Percentiles rank a stretch among this genome's conserved stretches.
Conservation (phyloP, 164 flowering plant species). For the Vitis rupestris region DNA sequence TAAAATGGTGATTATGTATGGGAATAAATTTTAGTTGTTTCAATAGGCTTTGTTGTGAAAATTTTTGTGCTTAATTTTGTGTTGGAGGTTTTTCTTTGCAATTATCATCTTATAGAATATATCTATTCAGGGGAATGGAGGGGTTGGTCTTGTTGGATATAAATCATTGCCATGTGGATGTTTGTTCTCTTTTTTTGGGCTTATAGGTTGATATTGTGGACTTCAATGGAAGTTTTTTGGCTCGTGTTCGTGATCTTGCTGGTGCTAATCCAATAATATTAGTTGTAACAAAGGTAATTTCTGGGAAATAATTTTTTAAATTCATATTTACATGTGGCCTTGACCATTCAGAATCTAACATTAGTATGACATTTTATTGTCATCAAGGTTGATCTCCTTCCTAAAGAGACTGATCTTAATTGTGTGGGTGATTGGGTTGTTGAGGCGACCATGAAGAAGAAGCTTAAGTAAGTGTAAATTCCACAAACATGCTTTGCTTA, state of each 20-base stretch:
- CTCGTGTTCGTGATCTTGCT: conserved; percentile 87
- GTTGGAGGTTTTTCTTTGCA: too few species aligned
- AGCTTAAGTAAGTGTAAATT: conserved; percentile 70
- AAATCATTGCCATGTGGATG: too few species aligned
- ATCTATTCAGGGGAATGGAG: too few species aligned
- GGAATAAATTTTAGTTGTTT: too few species aligned
- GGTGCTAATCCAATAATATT: conserved; percentile 96
- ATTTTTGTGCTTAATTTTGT: too few species aligned
- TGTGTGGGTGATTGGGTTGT: conserved; percentile 99
- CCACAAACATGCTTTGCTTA: background rate
- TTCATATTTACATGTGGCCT: background rate
- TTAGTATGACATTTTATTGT: conserved; percentile 4
- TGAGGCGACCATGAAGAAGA: conserved; percentile 84
- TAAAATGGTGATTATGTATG: too few species aligned
- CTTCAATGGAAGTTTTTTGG: conserved; percentile 96
- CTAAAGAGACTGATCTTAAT: conserved; percentile 90
- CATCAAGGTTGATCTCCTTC: conserved; percentile 89
- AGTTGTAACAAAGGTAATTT: conserved; percentile 86
- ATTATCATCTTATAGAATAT: too few species aligned
- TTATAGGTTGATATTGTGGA: conserved; percentile 94
- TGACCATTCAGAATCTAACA: background rate
- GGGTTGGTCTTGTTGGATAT: too few species aligned
- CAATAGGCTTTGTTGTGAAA: too few species aligned
- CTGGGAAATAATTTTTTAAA: background rate
- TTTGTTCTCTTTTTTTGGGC: background rate